phyloP scores from a whole-genome alignment of 805 yeast species.

The Groenewaldozyma tartarivorans region DNA sequence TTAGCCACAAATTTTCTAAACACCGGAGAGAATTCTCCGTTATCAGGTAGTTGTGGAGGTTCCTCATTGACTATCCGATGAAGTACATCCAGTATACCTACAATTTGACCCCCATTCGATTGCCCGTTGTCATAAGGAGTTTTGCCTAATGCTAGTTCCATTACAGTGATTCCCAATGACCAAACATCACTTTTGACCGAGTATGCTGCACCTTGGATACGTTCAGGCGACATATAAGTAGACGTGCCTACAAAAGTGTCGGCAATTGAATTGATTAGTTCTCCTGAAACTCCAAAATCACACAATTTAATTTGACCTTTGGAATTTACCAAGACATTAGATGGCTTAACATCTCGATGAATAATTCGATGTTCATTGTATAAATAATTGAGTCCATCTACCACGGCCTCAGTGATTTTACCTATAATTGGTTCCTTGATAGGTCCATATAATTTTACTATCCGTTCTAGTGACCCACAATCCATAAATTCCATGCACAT shows the following conservation, averaged over 20 bases:
- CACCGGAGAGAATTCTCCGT: conserved; percentile 33
- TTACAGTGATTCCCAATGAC: conserved; percentile 87
- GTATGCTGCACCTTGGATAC: conserved; percentile 90
- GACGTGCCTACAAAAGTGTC: conserved; percentile 98
- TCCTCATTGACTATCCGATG: conserved; percentile 92
- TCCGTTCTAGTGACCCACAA: conserved; percentile 83
- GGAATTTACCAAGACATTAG: conserved; percentile 81
- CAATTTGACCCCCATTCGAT: conserved; percentile 25
- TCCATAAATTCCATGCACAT: conserved; percentile 96
- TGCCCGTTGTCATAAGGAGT: conserved; percentile 47
- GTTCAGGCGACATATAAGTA: conserved; percentile 94
- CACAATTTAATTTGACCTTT: conserved; percentile 84
- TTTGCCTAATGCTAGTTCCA: conserved; percentile 79
- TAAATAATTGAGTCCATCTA: conserved; percentile 72
- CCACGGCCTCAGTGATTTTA: conserved; percentile 64
- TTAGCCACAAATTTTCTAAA: conserved; percentile 62
- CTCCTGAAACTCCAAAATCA: conserved; percentile 95
- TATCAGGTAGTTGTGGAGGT: conserved; percentile 61
- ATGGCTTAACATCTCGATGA: conserved; percentile 94
- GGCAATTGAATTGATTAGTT: conserved; percentile 85
- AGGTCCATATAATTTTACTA: conserved; percentile 51
- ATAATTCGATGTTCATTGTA: conserved; percentile 80
- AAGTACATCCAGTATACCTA: conserved; percentile 80
- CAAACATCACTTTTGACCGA: conserved; percentile 95
- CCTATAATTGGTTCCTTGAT: conserved; percentile 61